phyloP scores from a whole-genome alignment of 2,329 filamentous ascomycete genomes.

The Trichophyton equinum region DNA sequence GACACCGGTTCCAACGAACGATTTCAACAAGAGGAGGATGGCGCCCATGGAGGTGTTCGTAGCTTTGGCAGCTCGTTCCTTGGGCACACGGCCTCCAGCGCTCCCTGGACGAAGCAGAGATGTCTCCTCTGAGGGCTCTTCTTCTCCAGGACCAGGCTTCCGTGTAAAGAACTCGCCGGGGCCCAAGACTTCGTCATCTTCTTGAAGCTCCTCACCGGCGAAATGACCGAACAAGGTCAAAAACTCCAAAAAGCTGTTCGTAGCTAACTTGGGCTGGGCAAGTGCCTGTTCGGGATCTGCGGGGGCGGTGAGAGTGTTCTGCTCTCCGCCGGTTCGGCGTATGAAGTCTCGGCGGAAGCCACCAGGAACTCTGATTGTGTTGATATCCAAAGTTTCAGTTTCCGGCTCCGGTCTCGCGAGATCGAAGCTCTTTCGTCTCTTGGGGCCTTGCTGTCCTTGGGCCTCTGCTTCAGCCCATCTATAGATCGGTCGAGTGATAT shows the following conservation, averaged over 20 bases:
- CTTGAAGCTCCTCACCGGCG: constrained; percentile 88
- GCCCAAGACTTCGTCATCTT: constrained; percentile 79
- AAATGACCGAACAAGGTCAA: constrained; percentile 93
- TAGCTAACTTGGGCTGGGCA: constrained; percentile 55
- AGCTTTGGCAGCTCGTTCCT: constrained; percentile 58
- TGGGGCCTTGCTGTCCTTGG: constrained; percentile 47
- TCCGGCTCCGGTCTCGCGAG: constrained; percentile 65
- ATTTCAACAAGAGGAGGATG: constrained; percentile 79
- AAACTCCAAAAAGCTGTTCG: constrained; percentile 91
- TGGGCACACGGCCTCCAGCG: constrained; percentile 62
- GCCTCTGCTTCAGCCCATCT: constrained; percentile 79
- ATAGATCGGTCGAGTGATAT: constrained; percentile 90
- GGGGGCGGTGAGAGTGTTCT: constrained; percentile 27
- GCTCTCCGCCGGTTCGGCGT: constrained; percentile 57
- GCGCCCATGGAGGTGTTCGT: constrained; percentile 70
- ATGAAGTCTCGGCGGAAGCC: constrained; percentile 88
- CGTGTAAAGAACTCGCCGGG: constrained; percentile 74
- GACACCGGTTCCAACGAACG: constrained; percentile 92
- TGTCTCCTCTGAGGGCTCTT: constrained; percentile 78
- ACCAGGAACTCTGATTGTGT: constrained; percentile 81
- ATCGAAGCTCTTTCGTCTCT: constrained; percentile 81
- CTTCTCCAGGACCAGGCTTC: constrained; percentile 38
- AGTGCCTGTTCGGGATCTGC: constrained; percentile 24
- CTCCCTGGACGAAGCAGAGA: constrained; percentile 59
- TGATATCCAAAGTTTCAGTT: constrained; percentile 69